These are phyloP conservation scores for Thalassiosira mediterranea DNA, from an alignment of 352 stramenopile species.

Conservation along the genomic window DNA sequence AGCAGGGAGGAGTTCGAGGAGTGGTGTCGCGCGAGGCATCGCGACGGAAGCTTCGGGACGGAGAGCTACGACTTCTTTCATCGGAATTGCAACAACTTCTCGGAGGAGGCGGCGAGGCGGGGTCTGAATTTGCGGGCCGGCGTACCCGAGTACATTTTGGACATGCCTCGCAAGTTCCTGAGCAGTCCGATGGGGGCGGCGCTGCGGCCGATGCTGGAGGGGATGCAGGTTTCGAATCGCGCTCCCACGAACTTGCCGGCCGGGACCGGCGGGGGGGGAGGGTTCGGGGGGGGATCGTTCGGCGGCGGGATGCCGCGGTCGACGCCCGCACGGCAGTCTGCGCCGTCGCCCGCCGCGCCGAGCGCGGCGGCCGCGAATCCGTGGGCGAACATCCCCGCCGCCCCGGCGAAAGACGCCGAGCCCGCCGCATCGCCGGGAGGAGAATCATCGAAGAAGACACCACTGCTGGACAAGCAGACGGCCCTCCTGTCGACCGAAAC, in stretches of 20 bases:
- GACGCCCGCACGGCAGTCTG: background rate
- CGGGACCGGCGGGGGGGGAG: no score
- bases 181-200: slow-evolving; percentile 89
- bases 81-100: slow-evolving; percentile 98
- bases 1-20: slow-evolving; percentile 86
- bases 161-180: slow-evolving; percentile 89
- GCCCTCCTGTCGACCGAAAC: slow-evolving; percentile 31
- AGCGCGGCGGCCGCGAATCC: slow-evolving; percentile 36
- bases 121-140: slow-evolving; percentile 87
- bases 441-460: no score
- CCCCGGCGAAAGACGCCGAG: background rate
- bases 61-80: slow-evolving; percentile 92
- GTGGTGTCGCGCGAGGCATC: slow-evolving; percentile 84
- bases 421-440: background rate
- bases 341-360: background rate
- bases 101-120: slow-evolving; percentile 85
- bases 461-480: slow-evolving; percentile 33
- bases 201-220: slow-evolving; percentile 68
- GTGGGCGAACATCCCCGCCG: slow-evolving; percentile 50
- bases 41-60: slow-evolving; percentile 87
- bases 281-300: no score
- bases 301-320: background rate
- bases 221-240: slow-evolving; percentile 66
- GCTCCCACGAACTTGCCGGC: slow-evolving; percentile 15
- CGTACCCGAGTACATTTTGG: slow-evolving; percentile 90